These are phyloP conservation scores for Boletus subparvulus DNA, from an alignment of 768 basidiomycete species.

Conservation along the genomic window DNA sequence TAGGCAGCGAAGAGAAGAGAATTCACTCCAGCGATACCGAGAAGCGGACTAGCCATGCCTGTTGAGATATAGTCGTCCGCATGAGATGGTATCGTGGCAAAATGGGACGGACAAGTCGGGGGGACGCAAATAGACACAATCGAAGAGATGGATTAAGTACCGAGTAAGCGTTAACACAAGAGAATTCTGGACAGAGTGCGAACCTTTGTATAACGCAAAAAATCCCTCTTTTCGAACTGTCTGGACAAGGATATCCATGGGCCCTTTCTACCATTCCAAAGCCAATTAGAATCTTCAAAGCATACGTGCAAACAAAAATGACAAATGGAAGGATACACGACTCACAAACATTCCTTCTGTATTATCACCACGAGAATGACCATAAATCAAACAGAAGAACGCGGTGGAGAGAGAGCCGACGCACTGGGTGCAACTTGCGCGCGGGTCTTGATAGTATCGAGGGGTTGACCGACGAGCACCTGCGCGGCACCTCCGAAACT, in stretches of 20 bases:
- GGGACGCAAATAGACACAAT: background rate
- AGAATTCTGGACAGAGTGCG: constrained; percentile 1
- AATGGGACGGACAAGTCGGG: background rate
- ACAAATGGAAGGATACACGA: constrained; percentile 37
- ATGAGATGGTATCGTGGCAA: background rate
- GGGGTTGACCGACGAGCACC: constrained; percentile 90
- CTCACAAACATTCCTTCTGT: constrained; percentile 87
- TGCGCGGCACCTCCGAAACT: constrained; percentile 93
- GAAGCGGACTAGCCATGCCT: constrained; percentile 86
- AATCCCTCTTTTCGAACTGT: constrained; percentile 87
- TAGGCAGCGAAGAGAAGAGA: constrained; percentile 93
- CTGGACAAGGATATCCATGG: constrained; percentile 84
- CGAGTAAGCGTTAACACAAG: background rate
- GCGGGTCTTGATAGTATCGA: constrained; percentile 86
- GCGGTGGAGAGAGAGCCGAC: constrained; percentile 25
- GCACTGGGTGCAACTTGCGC: constrained; percentile 85
- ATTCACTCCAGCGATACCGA: constrained; percentile 95
- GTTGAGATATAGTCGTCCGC: background rate
- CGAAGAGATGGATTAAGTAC: background rate
- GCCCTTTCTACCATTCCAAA: constrained; percentile 65
- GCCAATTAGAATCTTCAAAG: background rate
- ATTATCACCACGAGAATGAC: constrained; percentile 5
- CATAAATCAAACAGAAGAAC: background rate
- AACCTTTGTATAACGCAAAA: constrained; percentile 94
- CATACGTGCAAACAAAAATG: background rate